Evolutionary conservation across 2,329 filamentous ascomycete species (phyloP).

Genomic region (Setomelanomma holmii): DNA sequence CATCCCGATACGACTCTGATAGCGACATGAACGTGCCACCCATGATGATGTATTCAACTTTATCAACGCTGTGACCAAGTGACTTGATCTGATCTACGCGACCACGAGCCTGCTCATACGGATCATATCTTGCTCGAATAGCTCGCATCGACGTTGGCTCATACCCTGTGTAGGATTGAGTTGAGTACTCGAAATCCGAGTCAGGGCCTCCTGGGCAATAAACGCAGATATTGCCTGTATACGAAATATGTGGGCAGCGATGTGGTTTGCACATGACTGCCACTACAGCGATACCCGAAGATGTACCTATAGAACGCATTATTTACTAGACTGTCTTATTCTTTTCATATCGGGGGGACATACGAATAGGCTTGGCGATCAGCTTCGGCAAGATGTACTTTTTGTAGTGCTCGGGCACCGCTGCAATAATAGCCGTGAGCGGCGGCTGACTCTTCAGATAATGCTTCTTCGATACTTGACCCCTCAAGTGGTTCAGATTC

Average conservation of each 20-base stretch:
- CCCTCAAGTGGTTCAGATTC: slow-evolving; percentile 88
- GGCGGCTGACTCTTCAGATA: slow-evolving; percentile 86
- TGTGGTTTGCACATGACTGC: slow-evolving; percentile 99
- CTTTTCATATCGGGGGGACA: slow-evolving; percentile 34
- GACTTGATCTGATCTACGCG: slow-evolving; percentile 96
- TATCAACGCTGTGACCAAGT: slow-evolving; percentile 95
- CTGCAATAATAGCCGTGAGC: slow-evolving; percentile 94
- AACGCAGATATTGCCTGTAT: slow-evolving; percentile 98
- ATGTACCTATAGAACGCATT: slow-evolving; percentile 69
- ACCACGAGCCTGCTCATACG: slow-evolving; percentile 95
- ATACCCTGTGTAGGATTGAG: slow-evolving; percentile 97
- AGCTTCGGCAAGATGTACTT: slow-evolving; percentile 97
- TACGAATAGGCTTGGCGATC: slow-evolving; percentile 94
- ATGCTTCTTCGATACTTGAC: slow-evolving; percentile 92
- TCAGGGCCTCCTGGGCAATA: slow-evolving; percentile 98
- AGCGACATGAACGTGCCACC: slow-evolving; percentile 99
- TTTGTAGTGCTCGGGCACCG: slow-evolving; percentile 99
- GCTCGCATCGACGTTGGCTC: slow-evolving; percentile 98
- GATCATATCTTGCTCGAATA: slow-evolving; percentile 95
- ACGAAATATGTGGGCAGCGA: slow-evolving; percentile 95
- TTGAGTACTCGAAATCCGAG: slow-evolving; percentile 98
- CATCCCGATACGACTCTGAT: slow-evolving; percentile 84
- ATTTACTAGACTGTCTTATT: slow-evolving; percentile 1
- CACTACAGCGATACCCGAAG: slow-evolving; percentile 95
- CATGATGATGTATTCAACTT: slow-evolving; percentile 99